Conservation (phyloP, 306 rosid genomes). For the Carpinus viminea region DNA sequence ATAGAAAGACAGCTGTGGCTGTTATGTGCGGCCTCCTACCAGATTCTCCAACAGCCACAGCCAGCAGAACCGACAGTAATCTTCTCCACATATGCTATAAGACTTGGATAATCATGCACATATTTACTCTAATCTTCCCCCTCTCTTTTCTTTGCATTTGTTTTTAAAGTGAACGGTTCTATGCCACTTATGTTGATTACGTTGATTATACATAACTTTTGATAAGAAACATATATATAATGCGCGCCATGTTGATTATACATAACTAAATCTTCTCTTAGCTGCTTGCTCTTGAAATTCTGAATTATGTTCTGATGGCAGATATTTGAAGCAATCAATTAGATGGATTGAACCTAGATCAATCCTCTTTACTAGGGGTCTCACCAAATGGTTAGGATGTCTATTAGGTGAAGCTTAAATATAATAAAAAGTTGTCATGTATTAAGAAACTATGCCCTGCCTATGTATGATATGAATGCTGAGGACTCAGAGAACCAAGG, state of each 20-base stretch:
- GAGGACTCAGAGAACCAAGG: not conserved
- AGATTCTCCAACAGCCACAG: conserved; percentile 85
- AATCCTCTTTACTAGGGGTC: not conserved
- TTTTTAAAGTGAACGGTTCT: not conserved
- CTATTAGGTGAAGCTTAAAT: not conserved
- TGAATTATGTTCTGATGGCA: not conserved
- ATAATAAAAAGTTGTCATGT: not conserved
- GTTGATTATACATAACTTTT: not conserved
- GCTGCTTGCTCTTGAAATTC: not conserved
- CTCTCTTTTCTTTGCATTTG: conserved; percentile 18
- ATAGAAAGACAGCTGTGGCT: conserved; percentile 84
- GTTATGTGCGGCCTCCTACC: conserved; percentile 92
- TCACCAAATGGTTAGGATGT: not conserved
- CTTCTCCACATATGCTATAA: conserved; percentile 31
- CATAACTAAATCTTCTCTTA: not conserved
- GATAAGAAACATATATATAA: too few relatives aligned
- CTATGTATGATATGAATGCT: not conserved
- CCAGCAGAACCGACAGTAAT: conserved; percentile 78
- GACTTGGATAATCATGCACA: conserved; percentile 7
- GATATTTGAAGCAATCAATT: not conserved
- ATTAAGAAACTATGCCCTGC: not conserved
- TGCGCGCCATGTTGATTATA: not conserved
- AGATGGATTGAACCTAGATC: not conserved
- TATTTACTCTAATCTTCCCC: conserved; percentile 1
- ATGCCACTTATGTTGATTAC: not conserved